Base-by-base conservation (phyloP, 2,329 filamentous ascomycete genomes). In the Metarhizium anisopliae region DNA sequence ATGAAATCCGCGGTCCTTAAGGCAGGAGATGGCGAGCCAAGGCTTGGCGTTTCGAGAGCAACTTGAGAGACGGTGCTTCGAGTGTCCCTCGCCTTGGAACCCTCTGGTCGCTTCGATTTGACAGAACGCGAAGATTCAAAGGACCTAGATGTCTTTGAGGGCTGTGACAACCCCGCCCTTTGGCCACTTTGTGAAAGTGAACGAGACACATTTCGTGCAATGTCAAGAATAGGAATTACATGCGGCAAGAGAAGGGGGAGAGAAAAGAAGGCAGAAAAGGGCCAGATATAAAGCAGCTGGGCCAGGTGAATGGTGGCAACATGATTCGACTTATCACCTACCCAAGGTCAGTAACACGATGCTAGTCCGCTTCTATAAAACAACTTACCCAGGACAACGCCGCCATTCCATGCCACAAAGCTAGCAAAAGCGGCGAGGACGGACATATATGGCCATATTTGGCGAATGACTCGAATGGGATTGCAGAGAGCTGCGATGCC, bases 271-370 rank as follows among this genome's bases (percentile, higher is more conserved):
- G 83, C 74, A 56, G 95, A 85, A 59, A 95, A 88, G 0, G 92
- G 87, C 88, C 91, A 96, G 61, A 97, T 86, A 66, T 99, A 99
- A 18, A 97, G 85, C 82, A 99, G 89, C 71, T 99, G 94, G 0
- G 93, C 81, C 5, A 94, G 73, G 66, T 99, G 93, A 13, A 97
- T 74, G 1, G 91, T 94, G 0, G 92, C 91, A 36, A 94, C 79
- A 66, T 99, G 94, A 66, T 96, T 96, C 30, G 89, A 86, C 72
- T 96, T 97, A 72, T 99, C 94, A 42, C 92, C 89, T 90, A 55
- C 3, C 14, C 5, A n/a, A 35, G 1, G 50, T 56, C 45, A 57
- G 45, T 16, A n/a, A 20, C 25, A 49, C 16, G 7, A 25, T 7
- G 11, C 35, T 1, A 2, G 43, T 30, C 16, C 14, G 49, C 25